A percentile compares a stretch with the other conserved stretches of the same genome.
Conservation (phyloP, 371 early-diverging fungal species). For the Choanephora cucurbitarum region DNA sequence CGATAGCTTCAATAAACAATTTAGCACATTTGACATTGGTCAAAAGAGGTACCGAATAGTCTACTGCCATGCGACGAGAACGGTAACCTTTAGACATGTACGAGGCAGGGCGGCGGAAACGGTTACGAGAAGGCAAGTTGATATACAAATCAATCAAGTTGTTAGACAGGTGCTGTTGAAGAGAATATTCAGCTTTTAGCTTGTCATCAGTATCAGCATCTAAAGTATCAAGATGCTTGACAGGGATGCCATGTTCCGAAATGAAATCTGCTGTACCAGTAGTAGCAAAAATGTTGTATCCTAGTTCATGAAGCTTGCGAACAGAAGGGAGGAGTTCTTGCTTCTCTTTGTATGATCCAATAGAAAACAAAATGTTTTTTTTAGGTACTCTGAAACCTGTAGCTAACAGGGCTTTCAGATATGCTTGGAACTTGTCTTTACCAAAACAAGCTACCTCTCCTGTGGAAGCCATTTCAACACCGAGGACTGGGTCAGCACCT, state of each 20-base stretch:
- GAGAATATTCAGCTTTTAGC: conserved; percentile 87
- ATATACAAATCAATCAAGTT: conserved; percentile 97
- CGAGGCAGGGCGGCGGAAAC: conserved; percentile 93
- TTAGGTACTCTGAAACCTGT: conserved; percentile 89
- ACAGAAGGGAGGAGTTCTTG: conserved; percentile 88
- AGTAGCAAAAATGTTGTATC: conserved; percentile 91
- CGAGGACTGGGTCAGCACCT: conserved; percentile 95
- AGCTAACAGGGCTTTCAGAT: conserved; percentile 88
- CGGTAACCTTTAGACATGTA: conserved; percentile 96
- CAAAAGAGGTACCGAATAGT: conserved; percentile 93
- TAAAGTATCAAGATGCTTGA: conserved; percentile 85
- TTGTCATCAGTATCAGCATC: conserved; percentile 53
- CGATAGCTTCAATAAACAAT: conserved; percentile 93
- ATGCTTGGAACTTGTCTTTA: conserved; percentile 94
- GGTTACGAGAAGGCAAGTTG: conserved; percentile 95
- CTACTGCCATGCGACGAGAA: conserved; percentile 95
- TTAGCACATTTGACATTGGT: conserved; percentile 98
- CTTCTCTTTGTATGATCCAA: conserved; percentile 96
- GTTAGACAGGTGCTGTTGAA: conserved; percentile 92
- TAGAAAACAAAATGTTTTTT: conserved; percentile 90
- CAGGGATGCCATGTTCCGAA: conserved; percentile 87
- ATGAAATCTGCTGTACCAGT: conserved; percentile 95
- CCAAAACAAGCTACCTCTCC: conserved; percentile 99
- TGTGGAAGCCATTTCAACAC: conserved; percentile 98
- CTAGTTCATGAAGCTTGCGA: conserved; percentile 75